Evolutionary conservation across 148 eudicot species (phyloP), one percentile per base, ranked within the genome.

Genomic region (Chenopodium quinoa): DNA sequence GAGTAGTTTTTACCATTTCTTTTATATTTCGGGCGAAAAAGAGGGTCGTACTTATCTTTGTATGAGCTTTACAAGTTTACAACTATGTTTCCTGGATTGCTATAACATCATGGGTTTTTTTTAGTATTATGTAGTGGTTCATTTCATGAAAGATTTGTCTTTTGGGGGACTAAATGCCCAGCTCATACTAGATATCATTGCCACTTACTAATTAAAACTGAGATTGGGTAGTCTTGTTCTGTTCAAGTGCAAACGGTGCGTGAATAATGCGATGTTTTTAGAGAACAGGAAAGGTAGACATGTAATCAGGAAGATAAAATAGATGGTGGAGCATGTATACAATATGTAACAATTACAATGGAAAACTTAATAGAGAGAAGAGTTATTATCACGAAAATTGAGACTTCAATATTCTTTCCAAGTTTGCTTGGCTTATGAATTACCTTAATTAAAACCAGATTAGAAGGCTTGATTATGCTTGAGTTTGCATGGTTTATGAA

Each of bases 401-500:
- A 48, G 34, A 7, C 19, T 11, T 2, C 0, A 23, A 73, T 48
- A 2, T 48, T 22, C 4, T 17, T 47, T 73, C 23, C 0, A 23
- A 46, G 71, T 27, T 20, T 60, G 50, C 63, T 70, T 70, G 23
- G 71, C 3, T 32, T 16, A 60, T n/a, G 73, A 75, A 48, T 48
- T 5, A 40, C 64, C 63, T 44, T 16, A 60, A 58, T 17, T 56
- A 2, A 31, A 29, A 73, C 22, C 62, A 27, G 23, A 62, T 22
- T 69, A 58, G 14, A 54, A 14, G 65, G 69, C 71, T 4, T 64
- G 16, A 31, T 19, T 63, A 79, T 81, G 34, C 29, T 79, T 47
- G 52, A 85, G 72, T 20, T 23, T 37, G 31, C 65, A 37, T 64
- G 64, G 37, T 17, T 75, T 47, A 50, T 50, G 54, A 50, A 0